Conservation (phyloP, 225 moss, liverwort and hornwort genomes). For the Physcomitrellopsis africana region DNA sequence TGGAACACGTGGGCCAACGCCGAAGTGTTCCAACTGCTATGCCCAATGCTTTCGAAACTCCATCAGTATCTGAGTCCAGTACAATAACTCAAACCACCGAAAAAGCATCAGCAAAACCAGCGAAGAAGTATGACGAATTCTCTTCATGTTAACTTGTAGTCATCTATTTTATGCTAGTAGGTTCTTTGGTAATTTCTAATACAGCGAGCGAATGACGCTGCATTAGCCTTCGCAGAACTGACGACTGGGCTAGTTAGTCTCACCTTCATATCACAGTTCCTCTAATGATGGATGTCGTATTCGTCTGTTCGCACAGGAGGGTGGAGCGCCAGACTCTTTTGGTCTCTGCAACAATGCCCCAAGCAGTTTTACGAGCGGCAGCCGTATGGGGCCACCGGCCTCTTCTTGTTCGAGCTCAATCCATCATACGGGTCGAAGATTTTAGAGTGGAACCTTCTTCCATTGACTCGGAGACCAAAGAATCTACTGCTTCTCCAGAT, state of each 20-base stretch:
- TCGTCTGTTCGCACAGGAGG: conserved; percentile 35
- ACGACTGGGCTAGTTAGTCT: conserved; percentile 4
- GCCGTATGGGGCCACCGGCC: conserved; percentile 91
- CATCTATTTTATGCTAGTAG: neutral
- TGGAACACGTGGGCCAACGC: conserved; percentile 97
- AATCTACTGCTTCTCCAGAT: conserved; percentile 51
- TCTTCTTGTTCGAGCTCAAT: conserved; percentile 85
- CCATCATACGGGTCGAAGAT: conserved; percentile 76
- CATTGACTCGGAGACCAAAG: conserved; percentile 34
- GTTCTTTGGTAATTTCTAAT: neutral
- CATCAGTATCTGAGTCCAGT: conserved; percentile 14
- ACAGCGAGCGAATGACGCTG: neutral
- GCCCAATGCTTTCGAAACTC: conserved; percentile 14
- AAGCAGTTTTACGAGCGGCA: conserved; percentile 88
- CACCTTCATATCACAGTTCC: neutral
- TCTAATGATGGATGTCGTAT: neutral
- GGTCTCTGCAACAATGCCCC: conserved; percentile 98
- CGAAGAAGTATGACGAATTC: conserved; percentile 36
- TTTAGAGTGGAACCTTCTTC: conserved; percentile 39
- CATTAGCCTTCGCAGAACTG: neutral
- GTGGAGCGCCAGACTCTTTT: conserved; percentile 94
- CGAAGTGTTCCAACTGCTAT: conserved; percentile 27
- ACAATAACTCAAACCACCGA: conserved; percentile 16
- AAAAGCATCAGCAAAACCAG: conserved; percentile 21
- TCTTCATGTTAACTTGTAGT: neutral